Evolutionary conservation across 2,329 filamentous ascomycete species (phyloP).

Genomic region (Penicillium sp.): DNA sequence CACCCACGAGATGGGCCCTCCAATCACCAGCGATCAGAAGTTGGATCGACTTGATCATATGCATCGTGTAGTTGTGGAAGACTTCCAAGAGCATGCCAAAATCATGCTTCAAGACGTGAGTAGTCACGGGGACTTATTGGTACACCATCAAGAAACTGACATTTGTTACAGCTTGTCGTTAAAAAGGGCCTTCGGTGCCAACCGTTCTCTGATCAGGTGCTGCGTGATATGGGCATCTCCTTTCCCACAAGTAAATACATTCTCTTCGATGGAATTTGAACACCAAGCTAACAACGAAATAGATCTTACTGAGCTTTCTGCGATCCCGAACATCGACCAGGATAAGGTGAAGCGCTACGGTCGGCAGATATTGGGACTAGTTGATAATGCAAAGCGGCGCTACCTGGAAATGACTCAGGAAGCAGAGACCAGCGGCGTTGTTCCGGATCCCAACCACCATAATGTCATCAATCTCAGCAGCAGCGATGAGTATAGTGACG

Average conservation of each 20-base stretch:
- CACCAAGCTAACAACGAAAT: constrained; percentile 13
- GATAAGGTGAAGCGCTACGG: constrained; percentile 49
- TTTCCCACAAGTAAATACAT: constrained; percentile 44
- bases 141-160: constrained; percentile 2
- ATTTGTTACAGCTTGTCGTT: constrained; percentile 40
- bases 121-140: neutral
- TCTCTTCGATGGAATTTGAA: neutral
- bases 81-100: constrained; percentile 49
- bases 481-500: constrained; percentile 42
- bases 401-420: constrained; percentile 49
- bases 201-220: constrained; percentile 47
- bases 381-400: constrained; percentile 41
- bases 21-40: constrained; percentile 48
- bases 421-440: constrained; percentile 50
- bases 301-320: constrained; percentile 42
- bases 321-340: constrained; percentile 44
- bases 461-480: constrained; percentile 48
- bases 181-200: constrained; percentile 46
- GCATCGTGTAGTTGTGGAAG: constrained; percentile 48
- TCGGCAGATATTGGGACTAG: constrained; percentile 43
- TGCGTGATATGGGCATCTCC: constrained; percentile 51
- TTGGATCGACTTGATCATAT: constrained; percentile 45
- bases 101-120: constrained; percentile 44
- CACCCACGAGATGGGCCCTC: constrained; percentile 41
- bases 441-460: constrained; percentile 47